Conservation (phyloP, 345 rosid genomes). For the Hypericum perforatum region DNA sequence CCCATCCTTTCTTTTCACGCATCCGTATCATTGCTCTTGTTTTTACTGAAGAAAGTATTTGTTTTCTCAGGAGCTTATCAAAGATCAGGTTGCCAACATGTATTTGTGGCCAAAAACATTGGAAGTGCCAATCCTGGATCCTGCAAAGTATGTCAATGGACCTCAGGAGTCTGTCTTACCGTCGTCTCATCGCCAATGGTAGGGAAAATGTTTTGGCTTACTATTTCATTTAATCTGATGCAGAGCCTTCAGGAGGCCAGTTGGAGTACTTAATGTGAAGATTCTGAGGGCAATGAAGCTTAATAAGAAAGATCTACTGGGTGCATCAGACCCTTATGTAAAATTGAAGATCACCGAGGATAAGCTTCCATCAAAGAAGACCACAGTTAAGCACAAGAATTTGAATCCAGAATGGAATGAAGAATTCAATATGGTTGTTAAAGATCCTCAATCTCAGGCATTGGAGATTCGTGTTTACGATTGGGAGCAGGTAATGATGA, state of each 20-base stretch:
- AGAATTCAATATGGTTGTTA: slow-evolving; percentile 29
- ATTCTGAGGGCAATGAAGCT: slow-evolving; percentile 56
- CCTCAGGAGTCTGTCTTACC: neutral
- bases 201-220: slow-evolving; percentile 11
- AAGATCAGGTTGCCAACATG: slow-evolving; percentile 92
- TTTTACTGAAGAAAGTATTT: slow-evolving; percentile 7
- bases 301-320: slow-evolving; percentile 52
- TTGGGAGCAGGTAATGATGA: neutral
- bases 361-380: slow-evolving; percentile 54
- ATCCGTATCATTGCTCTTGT: neutral
- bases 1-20: too few species aligned
- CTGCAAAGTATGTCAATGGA: slow-evolving; percentile 44
- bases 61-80: slow-evolving; percentile 60
- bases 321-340: slow-evolving; percentile 70
- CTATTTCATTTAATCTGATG: slow-evolving; percentile 13
- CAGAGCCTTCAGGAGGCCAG: slow-evolving; percentile 72
- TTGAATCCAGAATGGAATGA: slow-evolving; percentile 81
- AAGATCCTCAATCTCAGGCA: slow-evolving; percentile 5
- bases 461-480: neutral
- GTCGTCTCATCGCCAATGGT: neutral
- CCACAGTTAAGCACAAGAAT: slow-evolving; percentile 60
- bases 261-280: slow-evolving; percentile 61
- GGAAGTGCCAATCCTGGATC: slow-evolving; percentile 67
- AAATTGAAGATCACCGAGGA: slow-evolving; percentile 56
- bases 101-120: slow-evolving; percentile 92